Evolutionary conservation across 768 basidiomycete genomes (phyloP), one percentile per base, ranked within the genome.

Genomic region (Baorangia bicolor): DNA sequence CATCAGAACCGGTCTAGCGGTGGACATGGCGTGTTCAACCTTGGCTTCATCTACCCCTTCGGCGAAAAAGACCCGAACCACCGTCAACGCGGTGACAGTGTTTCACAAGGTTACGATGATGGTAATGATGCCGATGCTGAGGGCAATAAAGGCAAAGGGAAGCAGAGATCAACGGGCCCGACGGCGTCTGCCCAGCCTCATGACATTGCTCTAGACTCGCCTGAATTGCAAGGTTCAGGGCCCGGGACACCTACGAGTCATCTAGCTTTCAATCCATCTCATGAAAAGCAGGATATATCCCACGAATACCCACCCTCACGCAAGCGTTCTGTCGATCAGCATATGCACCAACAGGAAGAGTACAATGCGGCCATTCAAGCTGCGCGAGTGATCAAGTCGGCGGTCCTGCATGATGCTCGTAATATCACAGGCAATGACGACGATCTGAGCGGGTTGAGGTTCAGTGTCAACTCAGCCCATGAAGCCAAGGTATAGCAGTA

Each of bases 331-430:
- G 56, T 59, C 42, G 59, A 68, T 56, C 65, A 49, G 41, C 64
- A 53, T 56, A 7, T 30, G 4, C n/a, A 59, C 38, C 66, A 57
- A 64, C 75, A 61, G 23, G 72, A 74, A 35, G 74, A 69, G 8
- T 62, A 64, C 31, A 78, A 77, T 13, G 74, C 75, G 11, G 78
- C 78, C 1, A 69, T 79, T 20, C 75, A 79, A 34, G 87, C 87
- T 11, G 88, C 85, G 2, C 87, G 81, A 65, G 82, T 76, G 11
- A 58, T 90, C 38, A 88, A 84, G 71, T 78, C 79, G n/a, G 86
- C 85, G 2, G 77, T 90, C 8, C 69, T 90, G 39, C 88, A 90
- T 62, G 89, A 91, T 69, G 89, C 89, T 28, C 80, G 88, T 16
- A 88, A 88, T 62, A 75, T 91, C 55, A 75, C 71, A 49, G 84